Conservation (phyloP, 768 basidiomycete species). For the Epithele typhae region DNA sequence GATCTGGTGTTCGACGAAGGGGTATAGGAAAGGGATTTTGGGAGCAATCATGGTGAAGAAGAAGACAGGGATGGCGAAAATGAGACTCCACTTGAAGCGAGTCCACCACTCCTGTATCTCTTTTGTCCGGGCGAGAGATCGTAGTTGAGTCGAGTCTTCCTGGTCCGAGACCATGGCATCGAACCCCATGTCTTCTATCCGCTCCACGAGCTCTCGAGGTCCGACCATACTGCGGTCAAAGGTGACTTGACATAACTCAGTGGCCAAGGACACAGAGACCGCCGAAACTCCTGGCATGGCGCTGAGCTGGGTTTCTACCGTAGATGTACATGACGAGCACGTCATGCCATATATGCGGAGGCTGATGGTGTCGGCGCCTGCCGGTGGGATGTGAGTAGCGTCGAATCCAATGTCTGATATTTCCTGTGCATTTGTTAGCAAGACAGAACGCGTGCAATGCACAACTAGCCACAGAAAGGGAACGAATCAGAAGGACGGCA, state of each 20-base stretch:
- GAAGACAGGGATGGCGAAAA: slow-evolving; percentile 92
- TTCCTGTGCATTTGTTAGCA: slow-evolving; percentile 49
- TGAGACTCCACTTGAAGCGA: slow-evolving; percentile 68
- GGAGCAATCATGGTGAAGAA: slow-evolving; percentile 84
- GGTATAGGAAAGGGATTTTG: slow-evolving; percentile 55
- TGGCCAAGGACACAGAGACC: slow-evolving; percentile 71
- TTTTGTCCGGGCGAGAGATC: slow-evolving; percentile 81
- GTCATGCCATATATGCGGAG: slow-evolving; percentile 92
- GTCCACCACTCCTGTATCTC: slow-evolving; percentile 88
- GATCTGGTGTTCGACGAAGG: slow-evolving; percentile 46
- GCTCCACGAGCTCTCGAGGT: slow-evolving; percentile 84
- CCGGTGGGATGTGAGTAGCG: slow-evolving; percentile 67
- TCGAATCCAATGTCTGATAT: slow-evolving; percentile 93
- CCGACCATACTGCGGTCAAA: slow-evolving; percentile 73
- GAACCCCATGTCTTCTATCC: slow-evolving; percentile 85
- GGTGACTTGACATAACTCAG: slow-evolving; percentile 68
- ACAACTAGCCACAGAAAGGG: too few species aligned
- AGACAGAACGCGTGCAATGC: too few species aligned
- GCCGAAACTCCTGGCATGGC: slow-evolving; percentile 68
- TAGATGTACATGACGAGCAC: slow-evolving; percentile 74
- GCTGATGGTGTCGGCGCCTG: slow-evolving; percentile 61
- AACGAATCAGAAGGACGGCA: too few species aligned
- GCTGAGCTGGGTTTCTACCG: slow-evolving; percentile 68
- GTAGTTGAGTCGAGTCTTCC: slow-evolving; percentile 77
- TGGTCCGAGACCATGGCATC: slow-evolving; percentile 83